phyloP scores from a whole-genome alignment of 345 rosid genomes.

The Eucalyptus curtisii region DNA sequence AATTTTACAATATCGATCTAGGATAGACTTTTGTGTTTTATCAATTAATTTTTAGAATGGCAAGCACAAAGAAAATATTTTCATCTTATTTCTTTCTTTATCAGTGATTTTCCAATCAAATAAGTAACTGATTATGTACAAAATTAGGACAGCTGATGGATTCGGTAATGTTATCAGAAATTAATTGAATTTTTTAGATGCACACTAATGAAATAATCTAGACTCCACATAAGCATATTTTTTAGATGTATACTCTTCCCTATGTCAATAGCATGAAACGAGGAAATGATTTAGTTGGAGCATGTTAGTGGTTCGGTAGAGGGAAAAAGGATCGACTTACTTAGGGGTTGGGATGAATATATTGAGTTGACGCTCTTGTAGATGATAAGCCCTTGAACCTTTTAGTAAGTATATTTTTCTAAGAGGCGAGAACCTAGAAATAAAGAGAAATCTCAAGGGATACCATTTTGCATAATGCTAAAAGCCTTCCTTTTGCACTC shows the following conservation, averaged over 20 bases:
- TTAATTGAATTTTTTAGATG: background rate
- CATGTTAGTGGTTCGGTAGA: background rate
- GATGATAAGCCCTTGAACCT: too few relatives aligned
- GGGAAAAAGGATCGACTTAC: background rate
- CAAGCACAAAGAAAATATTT: background rate
- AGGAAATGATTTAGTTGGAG: background rate
- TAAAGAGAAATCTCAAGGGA: background rate
- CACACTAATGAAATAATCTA: background rate
- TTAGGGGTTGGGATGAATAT: too few relatives aligned
- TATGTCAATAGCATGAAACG: background rate
- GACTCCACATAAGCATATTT: background rate
- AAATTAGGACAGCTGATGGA: background rate
- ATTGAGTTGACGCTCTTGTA: too few relatives aligned
- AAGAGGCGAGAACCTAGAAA: background rate
- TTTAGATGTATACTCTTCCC: background rate
- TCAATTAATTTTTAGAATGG: background rate
- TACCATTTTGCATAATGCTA: background rate
- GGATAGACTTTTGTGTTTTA: fast-evolving
- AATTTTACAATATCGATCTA: fast-evolving
- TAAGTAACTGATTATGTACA: background rate
- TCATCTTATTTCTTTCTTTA: background rate
- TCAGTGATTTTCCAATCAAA: background rate
- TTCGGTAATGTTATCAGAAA: fast-evolving
- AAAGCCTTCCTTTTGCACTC: background rate
- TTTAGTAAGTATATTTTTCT: too few relatives aligned